Conservation (phyloP, 2,329 filamentous ascomycete species). For the Clonostachys rosea region DNA sequence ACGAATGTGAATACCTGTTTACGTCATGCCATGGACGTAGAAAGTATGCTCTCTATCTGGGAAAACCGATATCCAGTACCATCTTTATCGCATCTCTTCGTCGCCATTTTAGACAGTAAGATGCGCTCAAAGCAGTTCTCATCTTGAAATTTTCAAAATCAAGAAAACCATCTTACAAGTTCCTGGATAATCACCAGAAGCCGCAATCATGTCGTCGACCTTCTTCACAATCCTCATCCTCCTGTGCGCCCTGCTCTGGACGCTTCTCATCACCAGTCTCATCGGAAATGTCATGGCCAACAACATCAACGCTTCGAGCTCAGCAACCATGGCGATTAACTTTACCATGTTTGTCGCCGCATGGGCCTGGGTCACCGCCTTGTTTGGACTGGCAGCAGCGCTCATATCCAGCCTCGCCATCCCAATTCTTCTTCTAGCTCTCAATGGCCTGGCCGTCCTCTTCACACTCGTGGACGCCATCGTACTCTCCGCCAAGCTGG, state of each 20-base stretch:
- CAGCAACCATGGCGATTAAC: slow-evolving; percentile 46
- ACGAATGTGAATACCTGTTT: too few species aligned
- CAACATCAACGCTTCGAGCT: slow-evolving; percentile 36
- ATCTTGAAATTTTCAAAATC: too few species aligned
- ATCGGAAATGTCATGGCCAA: slow-evolving; percentile 53
- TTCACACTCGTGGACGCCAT: slow-evolving; percentile 70
- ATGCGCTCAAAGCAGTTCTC: too few species aligned
- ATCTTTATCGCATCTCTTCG: too few species aligned
- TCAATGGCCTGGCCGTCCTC: slow-evolving; percentile 56
- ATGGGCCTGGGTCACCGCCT: slow-evolving; percentile 58
- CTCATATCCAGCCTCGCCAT: slow-evolving; percentile 48
- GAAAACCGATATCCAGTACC: too few species aligned
- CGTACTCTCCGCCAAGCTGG: slow-evolving; percentile 65
- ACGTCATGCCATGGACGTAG: too few species aligned
- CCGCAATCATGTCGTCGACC: too few species aligned
- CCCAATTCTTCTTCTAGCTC: slow-evolving; percentile 44
- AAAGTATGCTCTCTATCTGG: too few species aligned
- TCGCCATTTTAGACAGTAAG: too few species aligned
- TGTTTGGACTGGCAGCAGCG: slow-evolving; percentile 56
- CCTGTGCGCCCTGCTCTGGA: slow-evolving; percentile 39
- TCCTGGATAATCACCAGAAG: too few species aligned
- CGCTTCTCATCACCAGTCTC: slow-evolving; percentile 48
- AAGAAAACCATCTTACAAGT: too few species aligned
- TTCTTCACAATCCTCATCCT: too few species aligned
- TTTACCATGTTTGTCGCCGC: slow-evolving; percentile 67